These are phyloP conservation scores for Penstemon barbatus DNA, from an alignment of 257 asterid species.

Conservation along the genomic window DNA sequence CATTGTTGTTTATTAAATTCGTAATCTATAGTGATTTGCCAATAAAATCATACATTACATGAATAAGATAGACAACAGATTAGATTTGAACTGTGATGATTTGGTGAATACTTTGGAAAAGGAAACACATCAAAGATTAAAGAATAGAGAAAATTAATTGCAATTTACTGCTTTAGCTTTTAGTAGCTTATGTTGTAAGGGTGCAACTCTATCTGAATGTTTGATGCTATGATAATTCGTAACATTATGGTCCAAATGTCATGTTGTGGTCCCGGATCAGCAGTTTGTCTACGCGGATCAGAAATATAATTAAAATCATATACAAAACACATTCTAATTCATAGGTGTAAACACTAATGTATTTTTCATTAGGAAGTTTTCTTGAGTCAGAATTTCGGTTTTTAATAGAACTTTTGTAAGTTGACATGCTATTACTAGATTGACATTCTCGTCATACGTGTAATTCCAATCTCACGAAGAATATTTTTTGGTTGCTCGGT, in stretches of 20 bases:
- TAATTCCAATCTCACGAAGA: background rate
- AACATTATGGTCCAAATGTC: background rate
- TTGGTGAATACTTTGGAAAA: no score
- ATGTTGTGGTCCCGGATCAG: no score
- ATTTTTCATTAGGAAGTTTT: slow-evolving; percentile 4
- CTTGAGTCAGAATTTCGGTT: background rate
- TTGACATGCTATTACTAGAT: background rate
- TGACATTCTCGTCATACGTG: background rate
- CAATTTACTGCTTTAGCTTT: background rate
- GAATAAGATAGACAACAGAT: no score
- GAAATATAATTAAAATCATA: no score
- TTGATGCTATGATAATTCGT: background rate
- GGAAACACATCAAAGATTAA: no score
- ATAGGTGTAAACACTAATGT: background rate
- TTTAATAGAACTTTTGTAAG: slow-evolving; percentile 17
- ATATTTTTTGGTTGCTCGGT: slow-evolving; percentile 1
- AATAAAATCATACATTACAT: no score
- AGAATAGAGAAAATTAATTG: no score
- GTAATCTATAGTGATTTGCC: no score
- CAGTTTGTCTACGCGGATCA: background rate
- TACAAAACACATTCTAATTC: background rate
- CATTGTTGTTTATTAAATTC: background rate
- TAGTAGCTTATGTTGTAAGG: background rate
- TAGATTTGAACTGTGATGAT: no score
- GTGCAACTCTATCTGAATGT: background rate